Base-by-base conservation (phyloP, 108 stramenopile species). In the Aurantiochytrium sp. region DNA sequence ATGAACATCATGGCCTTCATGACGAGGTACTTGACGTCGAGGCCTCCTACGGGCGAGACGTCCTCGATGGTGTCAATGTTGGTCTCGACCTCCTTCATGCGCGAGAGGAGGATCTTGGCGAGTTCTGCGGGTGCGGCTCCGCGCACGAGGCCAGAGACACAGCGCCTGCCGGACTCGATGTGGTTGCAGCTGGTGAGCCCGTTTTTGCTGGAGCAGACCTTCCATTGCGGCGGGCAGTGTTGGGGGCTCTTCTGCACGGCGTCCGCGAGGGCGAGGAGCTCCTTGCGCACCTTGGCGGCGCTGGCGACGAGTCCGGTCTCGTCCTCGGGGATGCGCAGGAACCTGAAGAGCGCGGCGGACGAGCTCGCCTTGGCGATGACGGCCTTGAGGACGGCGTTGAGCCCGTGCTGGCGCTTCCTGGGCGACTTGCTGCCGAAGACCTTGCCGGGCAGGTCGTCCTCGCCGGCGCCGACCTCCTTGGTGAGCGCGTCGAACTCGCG, bases 1-100 rank as follows among this genome's bases (percentile, higher is more conserved):
- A 65, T 65, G 24, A 65, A 65, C 59, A 65, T 65, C 59, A 65
- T 65, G 24, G 59, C 59, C 19, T 65, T 65, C 59, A 65, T 65
- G 34, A 65, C 32, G 24, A 65, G 27, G 24, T 65, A 65, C 27
- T 34, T 34, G 3, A 65, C 59, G 19, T 65, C 59, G 32, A 65
- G 59, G 6, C 59, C 59, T 6, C 59, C 59, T 8, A 65, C 59
- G 24, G 59, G 59, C 34, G 59, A 65, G 59, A 65, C 59, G 15
- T 65, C 34, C 10, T 65, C 59, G 34, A 65, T 65, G 8, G 27
- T 65, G 59, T 65, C 59, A 1, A 65, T 65, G 2, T 65, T 65
- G 1, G 59, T 65, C 19, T 65, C 59, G 32, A 65, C 59, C 27
- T 30, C 59, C 27, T 30, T 30, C 59, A 65, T 30, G 32, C 34